These are phyloP conservation scores for Candida pini DNA, from an alignment of 805 yeast genomes.

Conservation along the genomic window DNA sequence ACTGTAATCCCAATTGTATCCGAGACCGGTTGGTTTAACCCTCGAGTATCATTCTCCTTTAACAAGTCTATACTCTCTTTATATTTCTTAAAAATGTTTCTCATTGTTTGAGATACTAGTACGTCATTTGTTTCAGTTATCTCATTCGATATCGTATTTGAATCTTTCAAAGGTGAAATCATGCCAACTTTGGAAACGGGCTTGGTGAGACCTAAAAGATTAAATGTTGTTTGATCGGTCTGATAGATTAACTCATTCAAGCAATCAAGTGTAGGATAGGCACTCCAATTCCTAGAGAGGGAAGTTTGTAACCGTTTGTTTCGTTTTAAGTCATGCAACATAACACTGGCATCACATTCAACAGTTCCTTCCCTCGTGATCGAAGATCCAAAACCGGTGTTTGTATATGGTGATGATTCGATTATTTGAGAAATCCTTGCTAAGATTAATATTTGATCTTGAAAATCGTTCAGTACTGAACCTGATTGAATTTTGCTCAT, in stretches of 20 bases:
- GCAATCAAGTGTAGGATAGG: constrained; percentile 31
- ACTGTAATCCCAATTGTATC: constrained; percentile 44
- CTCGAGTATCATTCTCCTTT: neutral
- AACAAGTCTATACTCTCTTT: neutral
- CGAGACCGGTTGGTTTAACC: constrained; percentile 14
- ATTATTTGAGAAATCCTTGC: constrained; percentile 6
- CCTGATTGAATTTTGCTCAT: too few species aligned
- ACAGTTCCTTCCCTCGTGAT: constrained; percentile 36
- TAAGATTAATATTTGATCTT: too few species aligned
- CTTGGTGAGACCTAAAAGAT: constrained; percentile 24
- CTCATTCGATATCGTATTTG: too few species aligned
- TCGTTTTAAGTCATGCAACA: constrained; percentile 15
- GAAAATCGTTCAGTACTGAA: too few species aligned
- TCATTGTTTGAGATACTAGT: constrained; percentile 11
- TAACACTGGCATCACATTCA: constrained; percentile 39
- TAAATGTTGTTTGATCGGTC: constrained; percentile 8
- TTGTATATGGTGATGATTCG: constrained; percentile 37
- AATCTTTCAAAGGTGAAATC: too few species aligned
- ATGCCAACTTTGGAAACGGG: constrained; percentile 27
- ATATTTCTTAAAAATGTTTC: constrained; percentile 5
- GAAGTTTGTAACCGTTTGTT: constrained; percentile 13
- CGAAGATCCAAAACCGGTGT: constrained; percentile 46
- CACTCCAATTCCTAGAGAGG: constrained; percentile 7
- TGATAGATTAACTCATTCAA: constrained; percentile 19
- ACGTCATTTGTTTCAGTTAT: neutral